Base-by-base conservation (phyloP, 2,329 filamentous ascomycete genomes). In the Fusarium goolgardi region DNA sequence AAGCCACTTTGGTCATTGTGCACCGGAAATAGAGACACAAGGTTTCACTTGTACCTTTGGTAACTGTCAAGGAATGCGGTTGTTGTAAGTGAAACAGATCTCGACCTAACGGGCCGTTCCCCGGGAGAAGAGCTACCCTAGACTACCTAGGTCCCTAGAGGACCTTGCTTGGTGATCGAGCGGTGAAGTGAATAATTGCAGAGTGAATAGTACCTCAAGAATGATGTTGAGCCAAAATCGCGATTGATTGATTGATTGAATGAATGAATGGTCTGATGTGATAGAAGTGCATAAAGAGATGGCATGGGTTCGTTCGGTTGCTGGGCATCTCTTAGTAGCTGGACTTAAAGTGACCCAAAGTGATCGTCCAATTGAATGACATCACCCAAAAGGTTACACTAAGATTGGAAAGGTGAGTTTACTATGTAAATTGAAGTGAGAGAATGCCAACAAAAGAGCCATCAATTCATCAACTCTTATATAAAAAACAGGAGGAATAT, bases 361-460 rank as follows among this genome's bases (percentile, higher is more conserved):
- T 43, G 43, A n/a, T 37, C 40, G 16, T 34, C 59, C 31, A 47
- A 68, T 62, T 40, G 50, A 23, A 62, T 71, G 67, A 73, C 68
- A 72, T 73, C 67, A 72, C 64, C 10, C 4, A n/a, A 32, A 37
- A 47, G 29, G 27, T 27, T 43, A 40, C 62, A 27, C 31, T 40
- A 45, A 40, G 6, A 51, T 18, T n/a, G 23, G 37, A 40, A 27
- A 55, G 53, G 31, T 27, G 41, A 59, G 45, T 12, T 64, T 18
- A 18, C 27, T 35, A 29, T 29, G 10, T 3, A 29, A 10, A 29
- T 11, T 29, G 27, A 25, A 39, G 27, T n/a, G 25, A 46, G 56
- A 40, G 45, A 64, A 72, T 69, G 44, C 53, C 57, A 67, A 37
- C 41, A 43, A 56, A 45, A 51, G 32, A 39, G 27, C 55, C 56